A percentile compares a stretch with the other conserved stretches of the same genome.
Conservation (phyloP, 164 flowering plant species). For the Nelumbo lutea region DNA sequence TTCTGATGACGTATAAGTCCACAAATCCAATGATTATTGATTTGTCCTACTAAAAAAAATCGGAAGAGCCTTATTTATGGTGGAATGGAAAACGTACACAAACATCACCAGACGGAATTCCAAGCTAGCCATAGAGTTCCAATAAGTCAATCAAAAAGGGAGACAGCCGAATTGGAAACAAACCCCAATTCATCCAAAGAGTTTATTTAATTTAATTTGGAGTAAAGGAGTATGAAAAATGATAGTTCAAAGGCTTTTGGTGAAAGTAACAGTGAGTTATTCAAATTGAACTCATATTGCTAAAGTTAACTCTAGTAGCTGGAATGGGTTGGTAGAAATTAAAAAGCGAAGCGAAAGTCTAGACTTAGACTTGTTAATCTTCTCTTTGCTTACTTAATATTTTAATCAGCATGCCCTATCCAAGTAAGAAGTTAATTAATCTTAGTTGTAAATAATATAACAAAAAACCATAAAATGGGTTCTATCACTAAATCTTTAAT, state of each 20-base stretch:
- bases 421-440: neutral
- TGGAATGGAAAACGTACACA: neutral
- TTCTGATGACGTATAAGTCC: constrained; percentile 22
- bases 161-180: constrained; percentile 10
- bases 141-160: constrained; percentile 9
- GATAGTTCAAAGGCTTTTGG: no score
- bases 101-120: neutral
- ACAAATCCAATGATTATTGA: constrained; percentile 23
- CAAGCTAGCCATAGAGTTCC: neutral
- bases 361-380: neutral
- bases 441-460: no score
- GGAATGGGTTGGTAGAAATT: no score
- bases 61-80: neutral
- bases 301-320: no score
- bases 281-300: no score
- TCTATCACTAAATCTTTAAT: neutral
- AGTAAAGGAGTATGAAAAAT: neutral
- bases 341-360: neutral
- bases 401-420: neutral
- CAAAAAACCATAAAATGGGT: neutral
- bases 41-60: neutral
- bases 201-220: neutral
- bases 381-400: neutral
- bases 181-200: neutral
- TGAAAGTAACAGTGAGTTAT: no score